Evolutionary conservation across 1,139 yeast species (phyloP).

Genomic region (Yueomyces sp.): DNA sequence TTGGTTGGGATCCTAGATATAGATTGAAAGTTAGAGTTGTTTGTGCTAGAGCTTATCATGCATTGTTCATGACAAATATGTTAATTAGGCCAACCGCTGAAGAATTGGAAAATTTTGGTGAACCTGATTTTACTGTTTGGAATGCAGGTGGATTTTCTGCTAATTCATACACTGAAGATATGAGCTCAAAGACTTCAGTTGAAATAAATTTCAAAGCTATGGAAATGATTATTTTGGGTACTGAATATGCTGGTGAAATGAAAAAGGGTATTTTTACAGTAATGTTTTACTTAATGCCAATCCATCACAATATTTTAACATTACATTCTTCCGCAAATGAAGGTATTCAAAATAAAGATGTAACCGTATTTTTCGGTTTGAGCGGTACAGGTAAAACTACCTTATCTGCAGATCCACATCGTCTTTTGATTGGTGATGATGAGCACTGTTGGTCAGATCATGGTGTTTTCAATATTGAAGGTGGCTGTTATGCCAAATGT

Average conservation of each 20-base stretch:
- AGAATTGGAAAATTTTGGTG: constrained; percentile 83
- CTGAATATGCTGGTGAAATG: constrained; percentile 99
- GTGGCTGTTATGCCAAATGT: constrained; percentile 99
- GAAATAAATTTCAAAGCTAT: constrained; percentile 93
- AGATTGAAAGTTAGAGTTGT: constrained; percentile 93
- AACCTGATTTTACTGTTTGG: constrained; percentile 97
- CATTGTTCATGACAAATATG: constrained; percentile 97
- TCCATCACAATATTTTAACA: constrained; percentile 81
- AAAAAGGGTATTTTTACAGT: constrained; percentile 98
- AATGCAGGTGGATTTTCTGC: constrained; percentile 99
- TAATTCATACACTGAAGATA: constrained; percentile 89
- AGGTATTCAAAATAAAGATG: constrained; percentile 51
- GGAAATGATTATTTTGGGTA: constrained; percentile 98
- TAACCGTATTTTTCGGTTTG: constrained; percentile 89
- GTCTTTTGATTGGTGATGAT: constrained; percentile 93
- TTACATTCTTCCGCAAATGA: constrained; percentile 94
- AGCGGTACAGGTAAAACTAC: constrained; percentile 99
- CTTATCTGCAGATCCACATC: constrained; percentile 88
- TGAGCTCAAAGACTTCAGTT: constrained; percentile 93
- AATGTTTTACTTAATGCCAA: constrained; percentile 98
- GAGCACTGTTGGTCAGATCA: constrained; percentile 99
- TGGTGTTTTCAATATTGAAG: constrained; percentile 98
- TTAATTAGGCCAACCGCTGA: constrained; percentile 87
- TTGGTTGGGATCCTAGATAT: constrained; percentile 99
- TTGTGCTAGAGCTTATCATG: constrained; percentile 98